Evolutionary conservation across 164 flowering plant genomes (phyloP).

Genomic region (Chloranthus sessilifolius): DNA sequence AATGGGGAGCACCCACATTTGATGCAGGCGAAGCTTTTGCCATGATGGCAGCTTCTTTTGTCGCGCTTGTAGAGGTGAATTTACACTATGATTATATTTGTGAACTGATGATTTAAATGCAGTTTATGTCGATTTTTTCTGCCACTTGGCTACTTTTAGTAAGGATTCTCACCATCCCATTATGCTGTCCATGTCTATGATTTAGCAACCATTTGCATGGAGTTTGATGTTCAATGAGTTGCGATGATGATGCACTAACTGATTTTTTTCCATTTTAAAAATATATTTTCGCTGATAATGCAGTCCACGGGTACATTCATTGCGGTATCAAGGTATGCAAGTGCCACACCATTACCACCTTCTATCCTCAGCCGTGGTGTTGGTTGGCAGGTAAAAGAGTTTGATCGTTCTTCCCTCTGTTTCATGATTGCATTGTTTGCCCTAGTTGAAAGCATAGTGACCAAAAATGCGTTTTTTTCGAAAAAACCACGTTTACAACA

Average conservation of each 20-base stretch:
- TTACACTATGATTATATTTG: neutral
- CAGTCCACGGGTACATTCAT: conserved; percentile 81
- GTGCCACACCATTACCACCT: conserved; percentile 91
- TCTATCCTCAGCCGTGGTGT: conserved; percentile 87
- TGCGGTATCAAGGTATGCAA: conserved; percentile 82
- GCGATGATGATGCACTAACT: no score
- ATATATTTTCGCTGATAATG: conserved; percentile 5
- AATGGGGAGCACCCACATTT: conserved; percentile 92
- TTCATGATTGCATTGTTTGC: neutral
- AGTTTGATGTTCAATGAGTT: no score
- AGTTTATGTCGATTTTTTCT: no score
- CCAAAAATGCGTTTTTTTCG: no score
- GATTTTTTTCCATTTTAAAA: no score
- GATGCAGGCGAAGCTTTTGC: conserved; percentile 94
- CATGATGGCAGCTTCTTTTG: conserved; percentile 87
- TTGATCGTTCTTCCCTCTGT: neutral
- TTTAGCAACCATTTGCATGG: no score
- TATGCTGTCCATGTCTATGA: no score
- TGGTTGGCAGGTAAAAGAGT: conserved; percentile 84
- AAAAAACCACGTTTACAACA: no score
- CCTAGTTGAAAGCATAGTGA: no score
- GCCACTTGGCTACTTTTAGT: no score
- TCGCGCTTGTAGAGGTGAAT: conserved; percentile 78
- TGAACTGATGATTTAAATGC: neutral
- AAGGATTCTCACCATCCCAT: no score